Percentiles rank a stretch among this genome's conserved stretches.
These are phyloP conservation scores for Pleomassaria siparia DNA, from an alignment of 2,329 filamentous ascomycete species.

Conservation along the genomic window DNA sequence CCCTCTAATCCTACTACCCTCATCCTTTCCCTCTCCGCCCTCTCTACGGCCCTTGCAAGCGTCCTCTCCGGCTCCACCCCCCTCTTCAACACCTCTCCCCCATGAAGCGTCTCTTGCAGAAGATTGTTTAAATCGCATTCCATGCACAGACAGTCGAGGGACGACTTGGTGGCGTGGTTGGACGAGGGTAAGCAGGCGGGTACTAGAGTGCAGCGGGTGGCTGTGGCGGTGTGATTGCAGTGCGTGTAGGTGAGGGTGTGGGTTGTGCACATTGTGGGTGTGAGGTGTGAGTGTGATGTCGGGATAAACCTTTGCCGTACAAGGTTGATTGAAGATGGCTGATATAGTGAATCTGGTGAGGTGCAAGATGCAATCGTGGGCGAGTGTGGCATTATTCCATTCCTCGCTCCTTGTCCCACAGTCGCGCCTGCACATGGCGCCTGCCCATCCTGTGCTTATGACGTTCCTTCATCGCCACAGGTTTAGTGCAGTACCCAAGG, in stretches of 20 bases:
- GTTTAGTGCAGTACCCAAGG: too few relatives aligned
- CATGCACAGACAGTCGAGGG: background rate
- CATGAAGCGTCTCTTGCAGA: background rate
- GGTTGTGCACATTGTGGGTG: conserved; percentile 12
- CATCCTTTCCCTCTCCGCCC: background rate
- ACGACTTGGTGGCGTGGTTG: background rate
- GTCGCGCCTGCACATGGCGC: too few relatives aligned
- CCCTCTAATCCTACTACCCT: too few relatives aligned
- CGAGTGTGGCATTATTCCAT: too few relatives aligned
- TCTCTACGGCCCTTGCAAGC: background rate
- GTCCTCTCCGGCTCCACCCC: background rate
- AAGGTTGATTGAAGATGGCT: background rate
- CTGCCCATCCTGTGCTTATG: too few relatives aligned
- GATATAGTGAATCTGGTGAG: background rate
- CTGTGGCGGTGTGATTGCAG: conserved; percentile 8
- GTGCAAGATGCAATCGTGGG: too few relatives aligned
- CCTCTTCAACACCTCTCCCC: background rate
- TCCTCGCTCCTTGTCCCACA: too few relatives aligned
- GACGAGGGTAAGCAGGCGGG: background rate
- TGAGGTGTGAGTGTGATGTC: background rate
- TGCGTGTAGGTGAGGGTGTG: conserved; percentile 10
- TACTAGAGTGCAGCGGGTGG: conserved; percentile 11
- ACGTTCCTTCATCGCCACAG: too few relatives aligned
- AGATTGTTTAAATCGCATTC: background rate
- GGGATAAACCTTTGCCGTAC: too few relatives aligned